Base-by-base conservation (phyloP, 2,329 filamentous ascomycete genomes). In the Fusarium longipes region DNA sequence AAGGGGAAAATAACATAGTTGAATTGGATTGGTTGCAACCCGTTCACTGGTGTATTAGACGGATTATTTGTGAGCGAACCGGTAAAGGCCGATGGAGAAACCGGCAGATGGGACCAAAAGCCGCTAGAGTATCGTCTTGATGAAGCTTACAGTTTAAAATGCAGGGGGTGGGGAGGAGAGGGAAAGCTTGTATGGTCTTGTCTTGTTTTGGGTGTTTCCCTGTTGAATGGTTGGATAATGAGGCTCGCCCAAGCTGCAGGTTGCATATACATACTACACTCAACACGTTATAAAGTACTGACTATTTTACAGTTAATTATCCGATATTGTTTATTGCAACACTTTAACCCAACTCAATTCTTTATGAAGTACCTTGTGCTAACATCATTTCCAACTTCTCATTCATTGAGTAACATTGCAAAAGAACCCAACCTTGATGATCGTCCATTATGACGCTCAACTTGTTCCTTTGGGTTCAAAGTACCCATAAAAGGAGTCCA, bases 71-170 rank as follows among this genome's bases (percentile, higher is more conserved):
- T 35, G 50, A 57, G 29, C 51, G 49, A 63, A 63, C 49, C 50
- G 44, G 33, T 25, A 20, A 20, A 17, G 29, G 14, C 14, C 15
- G 30, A 40, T 43, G 44, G 45, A 47, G 25, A 22, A n/a, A 8
- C 33, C 27, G 51, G 55, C 54, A 58, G 56, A 52, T 45, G 11
- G n/a, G n/a, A 25, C 24, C 18, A 17, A 4, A 12, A 49, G 27
- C 24, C 48, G 32, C 58, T 58, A 58, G 40, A 45, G 63, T 57
- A 43, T 63, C 38, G 45, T 29, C 32, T 66, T 66, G 50, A 66
- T 66, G 45, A 52, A 53, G 30, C 40, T 39, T 48, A 35, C 30
- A 24, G 8, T 27, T 48, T 48, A 36, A 33, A 25, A 12, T 48
- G 44, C 45, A 48, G 45, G 45, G 45, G 45, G 38, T 42, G 22